Evolutionary conservation across 2,329 filamentous ascomycete genomes (phyloP), one percentile per base, ranked within the genome.

Genomic region (Pleoardoris graminearum): DNA sequence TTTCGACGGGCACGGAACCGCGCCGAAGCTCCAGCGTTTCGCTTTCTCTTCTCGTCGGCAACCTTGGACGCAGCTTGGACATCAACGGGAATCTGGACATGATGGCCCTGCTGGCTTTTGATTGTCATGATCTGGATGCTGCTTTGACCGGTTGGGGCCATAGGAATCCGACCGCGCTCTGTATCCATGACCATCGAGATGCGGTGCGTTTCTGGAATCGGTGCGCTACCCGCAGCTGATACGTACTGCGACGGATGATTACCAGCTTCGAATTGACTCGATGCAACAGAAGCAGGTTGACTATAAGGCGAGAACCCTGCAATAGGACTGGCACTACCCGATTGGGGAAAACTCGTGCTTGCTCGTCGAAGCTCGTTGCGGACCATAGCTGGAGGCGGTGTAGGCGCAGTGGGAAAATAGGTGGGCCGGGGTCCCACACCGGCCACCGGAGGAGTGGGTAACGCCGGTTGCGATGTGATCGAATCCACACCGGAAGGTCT

Each of bases 1-100:
- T 95, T 95, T 67, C 91, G 86, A 54, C 91, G 83, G 66, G 86
- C 85, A 50, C 91, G 83, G 60, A 95, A 94, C 53, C 91, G 82
- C 42, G 90, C 90, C 51, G 90, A 95, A 5, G 91, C 91, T 42
- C 89, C 89, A 35, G 91, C 91, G 66, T 96, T 96, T 46, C 90
- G 84, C 70, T 88, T 87, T 50, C 91, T 82, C 75, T 94, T 96
- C 72, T 95, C 90, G 65, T 94, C 89, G 33, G 90, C 89, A 63
- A 90, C 85, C 60, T 86, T 87, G 11, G 91, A 95, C 11, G 88
- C 91, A 63, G 90, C 88, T 61, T 90, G 88, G 37, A 89, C 85
- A 68, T 96, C 90, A 8, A 93, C 85, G 12, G 87, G 86, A 43
- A 92, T 84, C 57, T 80, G 77, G 49, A 82, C 79, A 32, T 77